Percentiles rank a stretch among this genome's conserved stretches.
phyloP scores from a whole-genome alignment of 805 yeast genomes.

The Candida ficus region DNA sequence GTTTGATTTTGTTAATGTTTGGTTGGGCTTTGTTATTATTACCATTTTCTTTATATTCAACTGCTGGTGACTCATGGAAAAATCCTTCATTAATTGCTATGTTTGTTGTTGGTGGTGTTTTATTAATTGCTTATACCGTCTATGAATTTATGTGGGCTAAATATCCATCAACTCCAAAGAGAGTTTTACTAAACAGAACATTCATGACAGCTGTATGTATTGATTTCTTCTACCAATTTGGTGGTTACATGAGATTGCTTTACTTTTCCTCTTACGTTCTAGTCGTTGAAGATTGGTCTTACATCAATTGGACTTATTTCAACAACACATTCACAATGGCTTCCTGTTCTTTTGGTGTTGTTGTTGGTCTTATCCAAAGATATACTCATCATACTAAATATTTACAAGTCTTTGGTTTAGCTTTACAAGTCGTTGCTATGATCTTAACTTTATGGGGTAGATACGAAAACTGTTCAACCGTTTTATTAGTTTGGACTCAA shows the following conservation, averaged over 20 bases:
- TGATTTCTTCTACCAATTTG: slow-evolving; percentile 28
- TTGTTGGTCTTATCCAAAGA: slow-evolving; percentile 32
- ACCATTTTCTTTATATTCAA: slow-evolving; percentile 32
- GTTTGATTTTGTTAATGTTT: slow-evolving; percentile 33
- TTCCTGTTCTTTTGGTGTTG: slow-evolving; percentile 32
- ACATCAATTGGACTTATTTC: slow-evolving; percentile 33
- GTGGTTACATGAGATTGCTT: slow-evolving; percentile 25
- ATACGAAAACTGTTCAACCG: slow-evolving; percentile 14
- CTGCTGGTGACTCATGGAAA: slow-evolving; percentile 30
- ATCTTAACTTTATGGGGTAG: slow-evolving; percentile 28
- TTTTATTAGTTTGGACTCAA: slow-evolving; percentile 29
- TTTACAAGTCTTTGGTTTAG: slow-evolving; percentile 30
- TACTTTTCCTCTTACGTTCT: slow-evolving; percentile 32
- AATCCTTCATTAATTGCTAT: slow-evolving; percentile 39
- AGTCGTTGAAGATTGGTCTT: slow-evolving; percentile 28
- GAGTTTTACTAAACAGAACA: slow-evolving; percentile 33
- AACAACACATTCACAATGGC: slow-evolving; percentile 33
- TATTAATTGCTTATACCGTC: slow-evolving; percentile 29
- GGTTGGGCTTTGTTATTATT: slow-evolving; percentile 35
- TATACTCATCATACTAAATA: slow-evolving; percentile 32
- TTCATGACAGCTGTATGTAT: slow-evolving; percentile 30
- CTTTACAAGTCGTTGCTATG: slow-evolving; percentile 30
- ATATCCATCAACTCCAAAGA: slow-evolving; percentile 33
- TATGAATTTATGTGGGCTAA: slow-evolving; percentile 34
- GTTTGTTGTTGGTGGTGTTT: slow-evolving; percentile 35